Percentiles rank a stretch among this genome's conserved stretches.
Evolutionary conservation across 2,329 filamentous ascomycete genomes (phyloP).

Genomic region (Phaeosphaeria sp.): DNA sequence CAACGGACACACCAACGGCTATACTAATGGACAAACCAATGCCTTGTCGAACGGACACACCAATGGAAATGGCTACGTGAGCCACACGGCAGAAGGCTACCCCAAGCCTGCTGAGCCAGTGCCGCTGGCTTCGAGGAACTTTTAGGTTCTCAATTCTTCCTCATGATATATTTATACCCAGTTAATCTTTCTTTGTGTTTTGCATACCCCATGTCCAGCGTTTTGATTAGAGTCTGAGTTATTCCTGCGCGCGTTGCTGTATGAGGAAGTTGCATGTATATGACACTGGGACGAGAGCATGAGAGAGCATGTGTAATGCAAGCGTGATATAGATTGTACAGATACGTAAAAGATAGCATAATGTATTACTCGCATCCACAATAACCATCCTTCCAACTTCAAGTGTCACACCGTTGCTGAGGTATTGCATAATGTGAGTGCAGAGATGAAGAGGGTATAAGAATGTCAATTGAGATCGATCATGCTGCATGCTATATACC

Average conservation of each 20-base stretch:
- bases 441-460: conserved; percentile 24
- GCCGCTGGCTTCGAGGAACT: conserved; percentile 32
- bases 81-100: conserved; percentile 19
- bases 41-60: conserved; percentile 17
- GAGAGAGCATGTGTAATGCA: not conserved
- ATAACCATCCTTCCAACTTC: not conserved
- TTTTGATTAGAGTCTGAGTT: not conserved
- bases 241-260: not conserved
- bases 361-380: conserved; percentile 1
- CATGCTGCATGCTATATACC: conserved; percentile 50
- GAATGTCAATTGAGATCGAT: conserved; percentile 39
- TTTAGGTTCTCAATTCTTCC: not conserved
- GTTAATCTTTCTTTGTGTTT: not conserved
- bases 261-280: not conserved
- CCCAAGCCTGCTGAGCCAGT: conserved; percentile 26
- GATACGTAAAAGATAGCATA: conserved; percentile 13
- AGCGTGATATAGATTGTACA: conserved; percentile 4
- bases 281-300: not conserved
- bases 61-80: conserved; percentile 22
- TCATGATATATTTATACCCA: not conserved
- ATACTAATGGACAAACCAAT: conserved; percentile 22
- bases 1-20: conserved; percentile 24
- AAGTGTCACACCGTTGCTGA: not conserved
- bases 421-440: not conserved
- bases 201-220: not conserved